Conservation (phyloP, 371 early-diverging fungal species). For the Dichotomocladium elegans region DNA sequence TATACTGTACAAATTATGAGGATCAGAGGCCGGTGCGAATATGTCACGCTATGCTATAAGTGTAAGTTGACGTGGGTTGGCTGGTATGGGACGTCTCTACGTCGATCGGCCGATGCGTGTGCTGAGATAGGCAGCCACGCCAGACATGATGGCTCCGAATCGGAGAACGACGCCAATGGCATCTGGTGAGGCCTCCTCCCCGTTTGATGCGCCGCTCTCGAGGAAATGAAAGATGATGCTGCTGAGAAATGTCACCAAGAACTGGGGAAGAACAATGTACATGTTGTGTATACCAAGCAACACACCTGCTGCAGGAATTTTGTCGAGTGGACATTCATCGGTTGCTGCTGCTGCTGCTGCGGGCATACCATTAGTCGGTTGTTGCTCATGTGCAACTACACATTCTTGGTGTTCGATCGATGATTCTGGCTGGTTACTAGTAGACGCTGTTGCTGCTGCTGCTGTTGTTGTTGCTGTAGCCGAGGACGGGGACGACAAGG, state of each 20-base stretch:
- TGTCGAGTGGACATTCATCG: neutral
- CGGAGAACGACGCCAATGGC: slow-evolving; percentile 61
- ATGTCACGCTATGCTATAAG: too few relatives aligned
- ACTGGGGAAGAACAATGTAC: slow-evolving; percentile 91
- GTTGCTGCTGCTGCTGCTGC: slow-evolving; percentile 14
- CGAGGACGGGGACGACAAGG: neutral
- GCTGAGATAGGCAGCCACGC: slow-evolving; percentile 50
- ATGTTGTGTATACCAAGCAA: slow-evolving; percentile 93
- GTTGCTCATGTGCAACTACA: neutral
- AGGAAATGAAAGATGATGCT: slow-evolving; percentile 71
- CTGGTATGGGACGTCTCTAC: neutral
- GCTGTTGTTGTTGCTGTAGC: neutral
- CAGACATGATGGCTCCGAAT: slow-evolving; percentile 63
- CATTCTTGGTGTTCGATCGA: neutral
- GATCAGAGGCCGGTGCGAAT: too few relatives aligned
- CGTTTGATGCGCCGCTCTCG: slow-evolving; percentile 26
- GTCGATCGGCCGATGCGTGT: slow-evolving; percentile 17
- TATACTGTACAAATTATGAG: too few relatives aligned
- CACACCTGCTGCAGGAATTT: slow-evolving; percentile 64
- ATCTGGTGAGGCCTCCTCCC: slow-evolving; percentile 33
- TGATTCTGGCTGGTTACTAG: neutral
- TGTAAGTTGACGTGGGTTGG: neutral
- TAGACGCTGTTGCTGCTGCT: too few relatives aligned
- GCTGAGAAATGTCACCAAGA: slow-evolving; percentile 72
- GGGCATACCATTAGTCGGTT: neutral